Conservation (phyloP, 768 basidiomycete genomes). For the Mycena galopus region DNA sequence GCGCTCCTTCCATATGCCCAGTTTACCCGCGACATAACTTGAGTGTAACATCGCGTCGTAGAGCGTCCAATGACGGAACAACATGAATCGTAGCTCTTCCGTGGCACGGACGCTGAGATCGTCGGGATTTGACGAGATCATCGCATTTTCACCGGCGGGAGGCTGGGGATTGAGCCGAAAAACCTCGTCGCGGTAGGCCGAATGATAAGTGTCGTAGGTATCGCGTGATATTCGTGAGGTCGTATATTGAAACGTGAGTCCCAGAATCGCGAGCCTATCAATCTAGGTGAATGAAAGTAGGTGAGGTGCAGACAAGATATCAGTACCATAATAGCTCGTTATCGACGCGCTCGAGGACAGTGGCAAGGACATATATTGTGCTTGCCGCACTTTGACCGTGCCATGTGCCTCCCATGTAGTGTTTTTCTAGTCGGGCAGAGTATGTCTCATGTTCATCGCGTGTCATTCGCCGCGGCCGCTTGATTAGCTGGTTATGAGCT, state of each 20-base stretch:
- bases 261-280: constrained; percentile 90
- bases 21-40: constrained; percentile 93
- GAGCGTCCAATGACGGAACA: constrained; percentile 97
- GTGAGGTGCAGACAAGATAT: background rate
- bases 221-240: constrained; percentile 90
- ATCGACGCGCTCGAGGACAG: constrained; percentile 91
- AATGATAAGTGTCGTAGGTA: constrained; percentile 85
- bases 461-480: constrained; percentile 71
- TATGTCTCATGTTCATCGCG: constrained; percentile 78
- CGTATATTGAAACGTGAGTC: constrained; percentile 93
- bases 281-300: background rate
- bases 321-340: constrained; percentile 91
- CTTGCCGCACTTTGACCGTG: constrained; percentile 92
- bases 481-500: constrained; percentile 22
- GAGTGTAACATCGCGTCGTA: constrained; percentile 99
- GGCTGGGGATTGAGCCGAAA: constrained; percentile 86
- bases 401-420: constrained; percentile 89
- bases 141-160: constrained; percentile 54
- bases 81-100: constrained; percentile 93
- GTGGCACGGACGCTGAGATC: constrained; percentile 85
- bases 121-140: constrained; percentile 78
- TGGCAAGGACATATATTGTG: constrained; percentile 91
- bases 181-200: constrained; percentile 91
- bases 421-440: constrained; percentile 76
- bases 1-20: constrained; percentile 97